These are phyloP conservation scores for Solanum etuberosum DNA, from an alignment of 257 asterid species.

Conservation along the genomic window DNA sequence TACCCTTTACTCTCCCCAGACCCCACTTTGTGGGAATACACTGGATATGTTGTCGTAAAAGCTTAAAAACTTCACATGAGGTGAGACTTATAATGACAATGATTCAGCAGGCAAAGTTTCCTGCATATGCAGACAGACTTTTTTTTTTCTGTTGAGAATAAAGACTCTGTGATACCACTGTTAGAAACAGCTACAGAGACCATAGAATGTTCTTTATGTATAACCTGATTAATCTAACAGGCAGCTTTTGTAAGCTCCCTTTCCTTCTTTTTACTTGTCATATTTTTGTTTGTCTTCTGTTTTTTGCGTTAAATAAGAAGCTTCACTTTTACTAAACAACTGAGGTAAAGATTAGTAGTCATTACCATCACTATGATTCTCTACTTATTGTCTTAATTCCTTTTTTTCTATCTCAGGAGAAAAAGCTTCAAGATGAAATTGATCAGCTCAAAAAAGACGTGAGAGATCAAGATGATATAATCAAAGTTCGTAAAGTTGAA, in stretches of 20 bases:
- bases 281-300: background rate
- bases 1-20: background rate
- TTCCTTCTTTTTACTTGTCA: background rate
- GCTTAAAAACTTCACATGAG: background rate
- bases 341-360: background rate
- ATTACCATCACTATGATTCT: background rate
- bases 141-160: background rate
- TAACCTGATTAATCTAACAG: background rate
- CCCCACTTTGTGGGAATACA: background rate
- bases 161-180: background rate
- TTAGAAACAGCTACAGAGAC: background rate
- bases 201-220: background rate
- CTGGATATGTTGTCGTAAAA: background rate
- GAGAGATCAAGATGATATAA: conserved; percentile 51
- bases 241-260: background rate
- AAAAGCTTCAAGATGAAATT: conserved; percentile 67
- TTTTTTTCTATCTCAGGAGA: conserved; percentile 39
- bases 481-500: conserved; percentile 58
- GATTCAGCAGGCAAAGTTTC: background rate
- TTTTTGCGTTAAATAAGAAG: background rate
- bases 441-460: conserved; percentile 65
- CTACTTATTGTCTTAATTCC: background rate
- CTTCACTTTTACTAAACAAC: background rate
- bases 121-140: background rate
- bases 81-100: background rate